Conservation (phyloP, 2,329 filamentous ascomycete species). For the Diaporthe caulivora region DNA sequence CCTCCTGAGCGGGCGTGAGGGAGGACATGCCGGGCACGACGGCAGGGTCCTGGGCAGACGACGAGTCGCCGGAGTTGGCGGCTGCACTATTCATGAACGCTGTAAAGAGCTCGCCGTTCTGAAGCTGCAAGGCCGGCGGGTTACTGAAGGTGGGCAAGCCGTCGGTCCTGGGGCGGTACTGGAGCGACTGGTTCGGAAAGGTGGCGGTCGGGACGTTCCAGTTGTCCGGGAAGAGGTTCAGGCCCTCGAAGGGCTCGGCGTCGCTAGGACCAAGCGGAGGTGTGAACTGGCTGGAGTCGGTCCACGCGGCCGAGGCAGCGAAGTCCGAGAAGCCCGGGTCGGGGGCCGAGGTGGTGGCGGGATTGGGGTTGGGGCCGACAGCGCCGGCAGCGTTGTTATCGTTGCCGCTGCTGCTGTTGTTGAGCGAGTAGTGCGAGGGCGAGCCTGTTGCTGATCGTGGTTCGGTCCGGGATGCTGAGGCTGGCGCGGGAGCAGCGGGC, state of each 20-base stretch:
- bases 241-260: conserved; percentile 32
- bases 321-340: conserved; percentile 35
- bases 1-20: conserved; percentile 70
- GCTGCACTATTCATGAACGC: conserved; percentile 43
- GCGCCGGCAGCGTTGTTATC: conserved; percentile 22
- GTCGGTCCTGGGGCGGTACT: conserved; percentile 35
- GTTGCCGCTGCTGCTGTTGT: neutral
- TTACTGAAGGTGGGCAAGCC: conserved; percentile 23
- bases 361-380: conserved; percentile 24
- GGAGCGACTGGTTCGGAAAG: conserved; percentile 36
- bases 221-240: conserved; percentile 37
- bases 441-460: conserved; percentile 32
- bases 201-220: conserved; percentile 38
- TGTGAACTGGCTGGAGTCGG: conserved; percentile 37
- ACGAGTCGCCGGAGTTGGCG: conserved; percentile 46
- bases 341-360: conserved; percentile 34
- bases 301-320: conserved; percentile 31
- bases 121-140: conserved; percentile 3
- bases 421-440: conserved; percentile 28
- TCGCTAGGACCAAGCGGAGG: conserved; percentile 38
- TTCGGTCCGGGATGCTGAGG: conserved; percentile 23
- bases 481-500: conserved; percentile 32
- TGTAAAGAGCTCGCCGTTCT: conserved; percentile 27
- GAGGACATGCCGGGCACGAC: conserved; percentile 52
- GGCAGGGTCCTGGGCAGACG: conserved; percentile 45